A percentile compares a stretch with the other conserved stretches of the same genome.
These are phyloP conservation scores for Penicillium longicatenatum DNA, from an alignment of 495 filamentous ascomycete genomes.

Conservation along the genomic window DNA sequence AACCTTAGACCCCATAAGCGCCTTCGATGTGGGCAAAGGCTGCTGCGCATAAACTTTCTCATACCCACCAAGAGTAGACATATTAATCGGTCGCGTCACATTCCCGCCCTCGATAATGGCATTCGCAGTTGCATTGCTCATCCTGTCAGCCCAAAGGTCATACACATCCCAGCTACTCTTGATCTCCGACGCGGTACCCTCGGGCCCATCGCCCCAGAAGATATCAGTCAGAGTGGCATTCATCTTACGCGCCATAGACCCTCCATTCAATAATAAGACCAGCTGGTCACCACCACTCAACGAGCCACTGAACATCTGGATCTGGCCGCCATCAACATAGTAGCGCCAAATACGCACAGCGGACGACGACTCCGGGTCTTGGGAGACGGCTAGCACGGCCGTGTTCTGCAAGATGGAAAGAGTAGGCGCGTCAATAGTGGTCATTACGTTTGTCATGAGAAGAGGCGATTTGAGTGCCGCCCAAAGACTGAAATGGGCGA, in stretches of 20 bases:
- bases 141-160: conserved; percentile 59
- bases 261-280: conserved; percentile 52
- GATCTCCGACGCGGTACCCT: conserved; percentile 39
- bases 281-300: conserved; percentile 48
- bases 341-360: conserved; percentile 45
- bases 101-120: conserved; percentile 40
- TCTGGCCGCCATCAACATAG: conserved; percentile 39
- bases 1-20: conserved; percentile 46
- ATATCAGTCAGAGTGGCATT: conserved; percentile 56
- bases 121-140: conserved; percentile 45
- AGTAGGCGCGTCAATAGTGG: conserved; percentile 25
- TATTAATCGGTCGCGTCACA: conserved; percentile 33
- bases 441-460: conserved; percentile 38
- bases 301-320: conserved; percentile 51
- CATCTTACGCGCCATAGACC: conserved; percentile 41
- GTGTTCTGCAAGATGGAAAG: conserved; percentile 44
- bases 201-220: conserved; percentile 48
- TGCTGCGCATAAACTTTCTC: conserved; percentile 39
- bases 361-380: conserved; percentile 41
- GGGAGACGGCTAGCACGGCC: conserved; percentile 48
- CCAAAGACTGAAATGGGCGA: conserved; percentile 39
- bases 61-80: conserved; percentile 39
- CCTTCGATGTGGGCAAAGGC: conserved; percentile 30
- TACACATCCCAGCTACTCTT: conserved; percentile 52
- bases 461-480: conserved; percentile 38